These are phyloP conservation scores for Linderina pennispora DNA, from an alignment of 192 early-diverging fungal genomes.

Conservation along the genomic window DNA sequence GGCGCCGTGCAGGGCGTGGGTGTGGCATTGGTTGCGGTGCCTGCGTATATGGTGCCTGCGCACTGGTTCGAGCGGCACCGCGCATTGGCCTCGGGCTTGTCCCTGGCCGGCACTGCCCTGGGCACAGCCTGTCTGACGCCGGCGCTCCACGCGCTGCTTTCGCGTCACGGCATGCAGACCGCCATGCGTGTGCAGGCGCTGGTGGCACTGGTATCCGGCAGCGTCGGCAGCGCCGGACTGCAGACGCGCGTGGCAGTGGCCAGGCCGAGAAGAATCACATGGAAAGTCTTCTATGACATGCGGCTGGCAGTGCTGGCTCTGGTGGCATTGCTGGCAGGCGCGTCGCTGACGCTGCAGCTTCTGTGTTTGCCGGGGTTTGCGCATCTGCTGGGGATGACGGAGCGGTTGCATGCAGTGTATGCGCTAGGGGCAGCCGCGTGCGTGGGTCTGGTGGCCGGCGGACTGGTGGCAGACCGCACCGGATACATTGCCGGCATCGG, in stretches of 20 bases:
- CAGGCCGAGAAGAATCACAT: not conserved
- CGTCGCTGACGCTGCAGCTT: constrained; percentile 18
- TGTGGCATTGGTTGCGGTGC: constrained; percentile 38
- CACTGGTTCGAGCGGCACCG: constrained; percentile 50
- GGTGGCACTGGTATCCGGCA: constrained; percentile 15
- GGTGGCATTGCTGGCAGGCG: constrained; percentile 13
- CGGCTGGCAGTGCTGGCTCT: constrained; percentile 16
- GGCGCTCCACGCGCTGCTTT: constrained; percentile 25
- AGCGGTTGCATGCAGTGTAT: constrained; percentile 10
- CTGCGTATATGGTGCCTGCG: constrained; percentile 42
- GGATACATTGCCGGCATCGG: constrained; percentile 25
- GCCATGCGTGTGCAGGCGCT: constrained; percentile 23
- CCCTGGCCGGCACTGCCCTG: constrained; percentile 38
- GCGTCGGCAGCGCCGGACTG: constrained; percentile 5
- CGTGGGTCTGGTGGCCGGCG: constrained; percentile 12
- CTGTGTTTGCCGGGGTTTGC: constrained; percentile 29
- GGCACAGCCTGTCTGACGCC: constrained; percentile 43
- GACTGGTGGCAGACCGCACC: constrained; percentile 7
- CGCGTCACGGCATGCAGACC: constrained; percentile 25
- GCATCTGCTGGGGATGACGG: not conserved
- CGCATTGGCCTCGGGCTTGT: constrained; percentile 41
- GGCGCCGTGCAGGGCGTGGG: constrained; percentile 51
- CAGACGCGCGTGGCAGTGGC: constrained; percentile 8
- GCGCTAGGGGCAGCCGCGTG: constrained; percentile 9
- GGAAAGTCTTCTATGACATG: constrained; percentile 6